Conservation (phyloP, 192 early-diverging fungal species). For the Ambispora gerdemannii region DNA sequence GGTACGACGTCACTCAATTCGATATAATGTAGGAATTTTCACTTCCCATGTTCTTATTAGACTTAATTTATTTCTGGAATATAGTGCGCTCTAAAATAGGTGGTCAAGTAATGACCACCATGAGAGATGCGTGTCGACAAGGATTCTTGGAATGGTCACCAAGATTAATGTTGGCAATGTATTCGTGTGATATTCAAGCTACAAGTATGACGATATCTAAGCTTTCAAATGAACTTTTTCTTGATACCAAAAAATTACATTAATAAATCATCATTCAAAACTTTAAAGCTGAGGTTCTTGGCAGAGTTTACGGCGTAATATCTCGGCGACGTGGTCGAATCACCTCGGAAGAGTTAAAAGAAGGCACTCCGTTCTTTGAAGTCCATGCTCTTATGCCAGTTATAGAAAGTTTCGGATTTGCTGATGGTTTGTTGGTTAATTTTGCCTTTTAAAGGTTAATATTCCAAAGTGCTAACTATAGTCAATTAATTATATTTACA, state of each 20-base stretch:
- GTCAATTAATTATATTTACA: slow-evolving; percentile 31
- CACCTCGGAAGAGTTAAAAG: slow-evolving; percentile 93
- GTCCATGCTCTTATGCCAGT: slow-evolving; percentile 87
- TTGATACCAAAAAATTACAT: not conserved
- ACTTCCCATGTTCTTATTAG: not conserved
- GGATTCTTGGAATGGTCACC: slow-evolving; percentile 94
- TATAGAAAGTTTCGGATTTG: slow-evolving; percentile 98
- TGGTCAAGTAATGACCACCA: slow-evolving; percentile 87
- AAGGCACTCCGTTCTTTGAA: slow-evolving; percentile 95
- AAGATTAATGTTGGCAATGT: slow-evolving; percentile 93
- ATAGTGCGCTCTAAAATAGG: slow-evolving; percentile 47
- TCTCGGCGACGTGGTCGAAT: slow-evolving; percentile 87
- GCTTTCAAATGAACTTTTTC: not conserved
- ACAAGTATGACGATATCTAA: slow-evolving; percentile 54
- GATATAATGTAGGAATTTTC: not conserved
- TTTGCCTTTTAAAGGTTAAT: not conserved
- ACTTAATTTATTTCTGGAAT: not conserved
- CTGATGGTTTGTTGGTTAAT: slow-evolving; percentile 65
- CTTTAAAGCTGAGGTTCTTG: slow-evolving; percentile 76
- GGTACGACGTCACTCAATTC: slow-evolving; percentile 30
- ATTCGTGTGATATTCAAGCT: slow-evolving; percentile 94
- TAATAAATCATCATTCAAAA: slow-evolving; percentile 5
- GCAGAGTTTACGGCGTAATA: slow-evolving; percentile 94
- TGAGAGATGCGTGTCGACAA: slow-evolving; percentile 76
- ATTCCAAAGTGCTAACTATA: not conserved